Percentiles rank a stretch among this genome's conserved stretches.
Conservation (phyloP, 1,139 yeast genomes). For the Pichia sp. region DNA sequence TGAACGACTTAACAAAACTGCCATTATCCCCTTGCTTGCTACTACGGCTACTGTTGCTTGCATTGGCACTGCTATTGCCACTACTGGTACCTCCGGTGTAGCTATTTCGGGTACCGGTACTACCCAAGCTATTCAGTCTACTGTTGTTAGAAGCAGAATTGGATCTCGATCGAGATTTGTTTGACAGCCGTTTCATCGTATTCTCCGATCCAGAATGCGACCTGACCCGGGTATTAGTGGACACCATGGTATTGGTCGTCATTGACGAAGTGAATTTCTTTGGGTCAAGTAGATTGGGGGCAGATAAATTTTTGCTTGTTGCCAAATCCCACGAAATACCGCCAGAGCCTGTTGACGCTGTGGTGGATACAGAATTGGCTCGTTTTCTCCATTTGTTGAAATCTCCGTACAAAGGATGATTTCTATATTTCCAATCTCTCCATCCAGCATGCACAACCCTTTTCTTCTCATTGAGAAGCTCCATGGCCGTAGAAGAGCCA, state of each 20-base stretch:
- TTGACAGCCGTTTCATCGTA: neutral
- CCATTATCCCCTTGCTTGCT: constrained; percentile 6
- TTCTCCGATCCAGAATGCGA: constrained; percentile 9
- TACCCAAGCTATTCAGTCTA: neutral
- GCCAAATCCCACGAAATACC: neutral
- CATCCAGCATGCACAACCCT: constrained; percentile 53
- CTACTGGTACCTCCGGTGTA: neutral
- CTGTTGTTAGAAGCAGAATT: constrained; percentile 5
- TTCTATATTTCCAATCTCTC: constrained; percentile 83
- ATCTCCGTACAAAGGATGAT: constrained; percentile 58
- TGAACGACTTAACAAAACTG: constrained; percentile 6
- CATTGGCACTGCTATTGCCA: neutral
- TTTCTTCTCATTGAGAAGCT: constrained; percentile 14
- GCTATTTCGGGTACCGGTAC: neutral
- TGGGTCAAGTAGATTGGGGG: constrained; percentile 8
- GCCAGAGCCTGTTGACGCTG: constrained; percentile 1
- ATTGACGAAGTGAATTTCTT: constrained; percentile 3
- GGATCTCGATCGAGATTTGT: constrained; percentile 19
- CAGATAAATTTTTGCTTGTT: constrained; percentile 5
- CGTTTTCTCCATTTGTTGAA: constrained; percentile 9
- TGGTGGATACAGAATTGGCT: constrained; percentile 8
- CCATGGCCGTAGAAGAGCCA: constrained; percentile 16
- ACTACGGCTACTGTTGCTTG: neutral
- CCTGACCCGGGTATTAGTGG: constrained; percentile 1
- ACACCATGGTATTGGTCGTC: neutral